Conservation (phyloP, 306 rosid species). For the Inga leiocalycina region DNA sequence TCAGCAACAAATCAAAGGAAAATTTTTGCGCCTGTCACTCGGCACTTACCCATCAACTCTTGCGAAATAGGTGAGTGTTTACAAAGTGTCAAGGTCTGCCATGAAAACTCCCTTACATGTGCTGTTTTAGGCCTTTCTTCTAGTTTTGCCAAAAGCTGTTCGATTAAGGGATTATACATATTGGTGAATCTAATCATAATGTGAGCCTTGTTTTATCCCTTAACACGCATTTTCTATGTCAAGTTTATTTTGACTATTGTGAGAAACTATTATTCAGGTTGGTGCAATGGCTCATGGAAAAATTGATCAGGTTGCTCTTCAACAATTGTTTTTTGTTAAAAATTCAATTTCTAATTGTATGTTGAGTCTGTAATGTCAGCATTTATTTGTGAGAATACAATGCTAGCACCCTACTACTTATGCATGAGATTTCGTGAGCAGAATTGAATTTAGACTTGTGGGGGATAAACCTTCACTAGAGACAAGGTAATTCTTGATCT, state of each 20-base stretch:
- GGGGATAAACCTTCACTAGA: no score
- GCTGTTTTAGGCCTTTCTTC: constrained; percentile 27
- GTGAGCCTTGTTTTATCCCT: constrained; percentile 29
- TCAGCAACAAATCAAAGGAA: constrained; percentile 10
- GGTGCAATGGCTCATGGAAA: neutral
- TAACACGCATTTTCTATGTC: neutral
- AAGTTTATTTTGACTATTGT: neutral
- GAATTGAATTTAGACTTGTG: neutral
- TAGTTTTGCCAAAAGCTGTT: constrained; percentile 24
- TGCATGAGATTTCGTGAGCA: neutral
- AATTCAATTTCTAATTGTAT: neutral
- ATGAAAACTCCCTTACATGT: neutral
- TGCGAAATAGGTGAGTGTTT: constrained; percentile 8
- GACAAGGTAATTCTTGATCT: no score
- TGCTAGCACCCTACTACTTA: neutral
- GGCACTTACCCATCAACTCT: constrained; percentile 21
- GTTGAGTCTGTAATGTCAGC: neutral
- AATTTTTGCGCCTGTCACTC: constrained; percentile 23
- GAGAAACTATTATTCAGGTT: no score
- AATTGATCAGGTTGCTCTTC: constrained; percentile 26
- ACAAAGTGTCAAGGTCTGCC: neutral
- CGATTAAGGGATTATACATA: constrained; percentile 11
- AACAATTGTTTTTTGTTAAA: neutral
- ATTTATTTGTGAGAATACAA: neutral
- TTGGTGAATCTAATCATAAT: neutral